These are phyloP conservation scores for Hippophae gyantsensis DNA, from an alignment of 306 rosid species.

Conservation along the genomic window DNA sequence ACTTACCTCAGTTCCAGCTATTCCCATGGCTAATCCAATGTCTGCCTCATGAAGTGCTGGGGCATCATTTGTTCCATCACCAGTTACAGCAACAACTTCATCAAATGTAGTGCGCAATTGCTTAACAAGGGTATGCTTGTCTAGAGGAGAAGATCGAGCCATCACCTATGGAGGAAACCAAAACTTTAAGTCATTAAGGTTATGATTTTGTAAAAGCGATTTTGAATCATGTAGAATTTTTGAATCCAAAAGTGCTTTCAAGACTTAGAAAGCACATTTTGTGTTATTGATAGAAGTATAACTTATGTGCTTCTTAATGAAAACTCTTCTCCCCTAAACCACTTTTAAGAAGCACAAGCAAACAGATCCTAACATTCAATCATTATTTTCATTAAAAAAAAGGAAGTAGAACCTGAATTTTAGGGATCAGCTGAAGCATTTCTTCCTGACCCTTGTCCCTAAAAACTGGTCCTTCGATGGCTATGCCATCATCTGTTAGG, in stretches of 20 bases:
- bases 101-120: constrained; percentile 78
- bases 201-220: constrained; percentile 9
- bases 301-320: too few relatives aligned
- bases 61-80: constrained; percentile 98
- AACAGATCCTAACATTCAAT: background rate
- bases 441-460: constrained; percentile 74
- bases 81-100: constrained; percentile 97
- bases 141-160: constrained; percentile 97
- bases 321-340: too few relatives aligned
- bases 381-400: constrained; percentile 7
- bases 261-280: too few relatives aligned
- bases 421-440: constrained; percentile 65
- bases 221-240: too few relatives aligned
- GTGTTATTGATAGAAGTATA: too few relatives aligned
- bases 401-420: constrained; percentile 62
- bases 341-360: too few relatives aligned
- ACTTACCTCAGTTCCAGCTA: constrained; percentile 95
- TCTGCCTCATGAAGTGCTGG: constrained; percentile 99
- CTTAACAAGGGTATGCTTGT: constrained; percentile 81
- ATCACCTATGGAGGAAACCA: constrained; percentile 47
- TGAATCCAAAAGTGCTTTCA: too few relatives aligned
- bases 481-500: constrained; percentile 91
- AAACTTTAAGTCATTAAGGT: constrained; percentile 16
- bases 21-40: constrained; percentile 98
- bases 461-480: constrained; percentile 93